These are phyloP conservation scores for Diaporthe sp. DNA, from an alignment of 2,329 filamentous ascomycete species.

Conservation along the genomic window DNA sequence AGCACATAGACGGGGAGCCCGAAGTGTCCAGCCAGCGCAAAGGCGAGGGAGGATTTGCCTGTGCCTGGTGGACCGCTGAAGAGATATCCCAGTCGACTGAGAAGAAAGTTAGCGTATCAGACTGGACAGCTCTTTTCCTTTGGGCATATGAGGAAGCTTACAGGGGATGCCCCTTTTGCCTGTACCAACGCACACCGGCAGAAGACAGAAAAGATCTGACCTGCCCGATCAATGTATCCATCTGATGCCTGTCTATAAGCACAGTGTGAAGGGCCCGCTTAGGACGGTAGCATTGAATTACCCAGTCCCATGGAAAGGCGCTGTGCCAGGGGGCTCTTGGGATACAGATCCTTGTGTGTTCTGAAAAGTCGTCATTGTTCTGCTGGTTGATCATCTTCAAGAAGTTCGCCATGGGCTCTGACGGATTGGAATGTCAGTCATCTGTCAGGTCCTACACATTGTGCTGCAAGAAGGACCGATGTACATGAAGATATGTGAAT, in stretches of 20 bases:
- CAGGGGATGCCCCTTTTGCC: slow-evolving; percentile 31
- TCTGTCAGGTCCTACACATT: neutral
- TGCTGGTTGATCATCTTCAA: slow-evolving; percentile 12
- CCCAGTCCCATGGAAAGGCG: neutral
- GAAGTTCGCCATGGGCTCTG: slow-evolving; percentile 13
- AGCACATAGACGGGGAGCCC: slow-evolving; percentile 28
- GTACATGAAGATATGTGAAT: neutral
- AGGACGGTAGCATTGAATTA: neutral
- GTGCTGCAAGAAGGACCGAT: neutral
- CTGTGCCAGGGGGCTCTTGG: neutral
- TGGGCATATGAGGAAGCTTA: no score
- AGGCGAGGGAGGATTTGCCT: slow-evolving; percentile 35
- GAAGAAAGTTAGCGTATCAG: neutral
- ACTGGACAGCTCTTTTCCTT: no score
- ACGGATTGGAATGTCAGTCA: neutral
- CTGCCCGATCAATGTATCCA: slow-evolving; percentile 15
- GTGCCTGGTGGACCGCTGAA: slow-evolving; percentile 38
- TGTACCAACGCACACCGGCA: slow-evolving; percentile 33
- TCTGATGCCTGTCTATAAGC: slow-evolving; percentile 22
- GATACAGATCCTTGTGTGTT: neutral
- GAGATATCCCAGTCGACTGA: slow-evolving; percentile 33
- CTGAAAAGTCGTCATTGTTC: slow-evolving; percentile 25
- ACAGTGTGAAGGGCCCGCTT: slow-evolving; percentile 26
- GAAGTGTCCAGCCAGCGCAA: slow-evolving; percentile 35
- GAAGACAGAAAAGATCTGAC: slow-evolving; percentile 30